Conservation (phyloP, 1,139 yeast species). For the Suhomyces coccinellae region DNA sequence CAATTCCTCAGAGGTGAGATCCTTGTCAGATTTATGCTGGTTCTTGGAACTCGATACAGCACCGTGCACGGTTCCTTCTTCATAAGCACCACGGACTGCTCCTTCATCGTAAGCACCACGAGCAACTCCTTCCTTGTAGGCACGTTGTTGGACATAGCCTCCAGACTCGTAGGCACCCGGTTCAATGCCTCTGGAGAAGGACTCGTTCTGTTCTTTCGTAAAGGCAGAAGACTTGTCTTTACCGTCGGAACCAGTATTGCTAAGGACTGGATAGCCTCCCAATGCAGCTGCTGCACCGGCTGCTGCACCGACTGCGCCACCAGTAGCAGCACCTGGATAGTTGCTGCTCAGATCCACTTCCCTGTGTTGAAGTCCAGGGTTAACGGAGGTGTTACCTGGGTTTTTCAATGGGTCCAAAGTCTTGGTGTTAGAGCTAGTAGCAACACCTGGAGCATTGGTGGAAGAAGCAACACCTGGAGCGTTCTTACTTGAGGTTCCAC, state of each 20-base stretch:
- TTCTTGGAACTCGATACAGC: background rate
- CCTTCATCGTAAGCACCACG: background rate
- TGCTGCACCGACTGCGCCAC: conserved; percentile 9
- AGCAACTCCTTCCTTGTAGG: background rate
- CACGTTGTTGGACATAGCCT: background rate
- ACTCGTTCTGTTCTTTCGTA: conserved; percentile 2
- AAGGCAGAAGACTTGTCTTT: background rate
- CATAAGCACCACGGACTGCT: conserved; percentile 1
- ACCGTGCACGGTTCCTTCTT: conserved; percentile 2
- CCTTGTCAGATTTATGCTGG: background rate
- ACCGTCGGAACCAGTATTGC: background rate
- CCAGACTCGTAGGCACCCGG: conserved; percentile 2
- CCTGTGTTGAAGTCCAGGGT: too few species aligned
- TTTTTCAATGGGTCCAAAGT: conserved; percentile 1
- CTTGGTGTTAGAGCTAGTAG: background rate
- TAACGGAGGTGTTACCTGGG: background rate
- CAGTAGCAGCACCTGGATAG: background rate
- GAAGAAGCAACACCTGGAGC: background rate
- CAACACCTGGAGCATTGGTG: background rate
- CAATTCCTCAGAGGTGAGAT: conserved; percentile 1
- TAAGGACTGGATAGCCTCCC: too few species aligned
- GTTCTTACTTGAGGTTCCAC: conserved; percentile 1
- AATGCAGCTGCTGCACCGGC: conserved; percentile 10
- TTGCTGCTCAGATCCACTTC: too few species aligned
- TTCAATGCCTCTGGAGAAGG: conserved; percentile 3